Conservation (phyloP, 1,284 basidiomycete genomes). For the Somion occarium region DNA sequence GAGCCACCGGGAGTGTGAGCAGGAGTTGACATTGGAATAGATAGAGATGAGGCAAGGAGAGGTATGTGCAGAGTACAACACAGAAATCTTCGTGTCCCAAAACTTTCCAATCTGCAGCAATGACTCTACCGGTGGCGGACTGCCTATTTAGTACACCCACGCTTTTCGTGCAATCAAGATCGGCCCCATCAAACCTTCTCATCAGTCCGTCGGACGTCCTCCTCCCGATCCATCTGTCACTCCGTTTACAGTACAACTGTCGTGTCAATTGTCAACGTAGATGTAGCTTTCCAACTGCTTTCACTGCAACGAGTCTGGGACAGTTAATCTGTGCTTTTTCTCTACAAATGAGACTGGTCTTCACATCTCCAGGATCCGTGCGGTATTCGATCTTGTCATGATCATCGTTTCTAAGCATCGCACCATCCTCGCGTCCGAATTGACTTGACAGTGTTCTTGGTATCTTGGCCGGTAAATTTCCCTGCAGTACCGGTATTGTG, state of each 20-base stretch:
- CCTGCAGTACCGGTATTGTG: too few relatives aligned
- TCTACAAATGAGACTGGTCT: too few relatives aligned
- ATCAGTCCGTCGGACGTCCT: neutral
- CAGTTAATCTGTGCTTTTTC: too few relatives aligned
- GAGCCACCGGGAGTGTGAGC: conserved; percentile 23
- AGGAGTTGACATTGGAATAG: conserved; percentile 28
- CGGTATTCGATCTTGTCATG: too few relatives aligned
- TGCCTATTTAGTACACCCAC: conserved; percentile 6
- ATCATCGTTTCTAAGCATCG: too few relatives aligned
- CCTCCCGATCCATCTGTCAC: neutral
- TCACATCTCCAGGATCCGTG: too few relatives aligned
- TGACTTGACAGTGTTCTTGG: too few relatives aligned
- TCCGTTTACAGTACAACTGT: neutral
- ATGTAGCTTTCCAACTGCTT: too few relatives aligned
- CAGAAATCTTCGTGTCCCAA: conserved; percentile 1
- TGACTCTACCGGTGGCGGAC: conserved; percentile 1
- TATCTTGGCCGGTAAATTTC: too few relatives aligned
- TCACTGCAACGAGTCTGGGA: too few relatives aligned
- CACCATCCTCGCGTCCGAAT: too few relatives aligned
- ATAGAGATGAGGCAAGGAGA: conserved; percentile 7
- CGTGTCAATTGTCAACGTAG: too few relatives aligned
- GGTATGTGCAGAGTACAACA: conserved; percentile 5
- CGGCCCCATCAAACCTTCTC: conserved; percentile 7
- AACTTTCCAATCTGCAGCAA: conserved; percentile 1
- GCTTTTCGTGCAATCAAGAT: conserved; percentile 9